Conservation (phyloP, 192 early-diverging fungal genomes). For the Coemansia sp. region DNA sequence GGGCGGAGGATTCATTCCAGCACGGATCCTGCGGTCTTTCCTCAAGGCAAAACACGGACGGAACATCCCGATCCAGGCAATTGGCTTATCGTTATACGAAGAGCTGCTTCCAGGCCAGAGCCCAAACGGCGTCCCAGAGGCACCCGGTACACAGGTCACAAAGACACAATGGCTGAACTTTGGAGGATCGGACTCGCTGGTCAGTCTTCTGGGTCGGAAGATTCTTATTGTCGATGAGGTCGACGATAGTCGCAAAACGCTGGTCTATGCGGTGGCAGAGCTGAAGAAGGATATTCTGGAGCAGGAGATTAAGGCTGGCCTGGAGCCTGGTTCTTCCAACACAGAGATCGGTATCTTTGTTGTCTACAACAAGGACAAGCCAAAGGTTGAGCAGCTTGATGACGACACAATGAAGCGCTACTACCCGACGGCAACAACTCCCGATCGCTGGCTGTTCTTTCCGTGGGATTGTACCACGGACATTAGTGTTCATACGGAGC, state of each 20-base stretch:
- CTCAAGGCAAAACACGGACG: slow-evolving; percentile 64
- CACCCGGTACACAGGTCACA: slow-evolving; percentile 61
- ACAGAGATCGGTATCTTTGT: slow-evolving; percentile 76
- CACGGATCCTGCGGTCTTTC: slow-evolving; percentile 74
- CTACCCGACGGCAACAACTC: slow-evolving; percentile 71
- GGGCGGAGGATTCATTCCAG: slow-evolving; percentile 78
- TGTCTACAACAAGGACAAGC: slow-evolving; percentile 78
- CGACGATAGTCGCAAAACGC: slow-evolving; percentile 73
- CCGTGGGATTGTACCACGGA: slow-evolving; percentile 73
- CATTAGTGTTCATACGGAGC: slow-evolving; percentile 69
- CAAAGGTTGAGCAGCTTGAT: slow-evolving; percentile 65
- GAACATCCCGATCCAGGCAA: slow-evolving; percentile 79
- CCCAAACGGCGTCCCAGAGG: slow-evolving; percentile 52
- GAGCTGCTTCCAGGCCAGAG: slow-evolving; percentile 50
- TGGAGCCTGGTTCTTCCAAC: slow-evolving; percentile 38
- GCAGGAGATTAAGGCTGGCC: slow-evolving; percentile 48
- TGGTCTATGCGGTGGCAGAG: slow-evolving; percentile 74
- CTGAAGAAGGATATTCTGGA: slow-evolving; percentile 67
- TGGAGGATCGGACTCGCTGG: slow-evolving; percentile 62
- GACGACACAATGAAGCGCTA: slow-evolving; percentile 64
- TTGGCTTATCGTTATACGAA: slow-evolving; percentile 76
- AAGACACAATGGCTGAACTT: slow-evolving; percentile 85
- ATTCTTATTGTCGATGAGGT: slow-evolving; percentile 82
- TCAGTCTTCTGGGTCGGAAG: slow-evolving; percentile 65
- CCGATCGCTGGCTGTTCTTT: slow-evolving; percentile 75